Conservation (phyloP, 306 rosid genomes). For the Pyrus betulifolia region DNA sequence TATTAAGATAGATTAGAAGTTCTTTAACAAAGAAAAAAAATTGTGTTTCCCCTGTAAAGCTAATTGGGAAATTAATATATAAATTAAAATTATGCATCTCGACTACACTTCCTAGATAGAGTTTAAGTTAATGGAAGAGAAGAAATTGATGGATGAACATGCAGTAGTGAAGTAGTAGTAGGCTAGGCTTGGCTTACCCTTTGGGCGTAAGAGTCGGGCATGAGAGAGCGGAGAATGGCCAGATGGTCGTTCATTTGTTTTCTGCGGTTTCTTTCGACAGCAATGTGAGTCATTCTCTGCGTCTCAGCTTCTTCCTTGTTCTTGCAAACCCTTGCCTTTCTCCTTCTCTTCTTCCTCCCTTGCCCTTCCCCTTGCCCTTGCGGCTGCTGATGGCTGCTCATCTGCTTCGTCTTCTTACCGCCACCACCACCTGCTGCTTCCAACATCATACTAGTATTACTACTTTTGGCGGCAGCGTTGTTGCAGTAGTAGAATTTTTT, state of each 20-base stretch:
- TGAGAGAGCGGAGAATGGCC: conserved; percentile 72
- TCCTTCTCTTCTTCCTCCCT: conserved; percentile 62
- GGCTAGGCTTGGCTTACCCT: conserved; percentile 39
- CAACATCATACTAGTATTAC: neutral
- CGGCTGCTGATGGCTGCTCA: neutral
- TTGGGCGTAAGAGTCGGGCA: conserved; percentile 83
- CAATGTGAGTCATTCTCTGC: conserved; percentile 92
- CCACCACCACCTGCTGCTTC: neutral
- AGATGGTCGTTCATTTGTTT: conserved; percentile 93
- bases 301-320: conserved; percentile 89
- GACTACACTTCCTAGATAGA: too few relatives aligned
- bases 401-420: neutral
- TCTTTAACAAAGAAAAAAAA: too few relatives aligned
- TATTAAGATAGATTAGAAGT: too few relatives aligned
- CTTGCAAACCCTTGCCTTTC: conserved; percentile 69
- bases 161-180: too few relatives aligned
- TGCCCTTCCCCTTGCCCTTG: conserved; percentile 26
- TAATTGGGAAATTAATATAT: too few relatives aligned
- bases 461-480: neutral
- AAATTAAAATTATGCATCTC: too few relatives aligned
- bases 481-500: neutral
- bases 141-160: too few relatives aligned
- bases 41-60: too few relatives aligned
- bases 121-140: too few relatives aligned
- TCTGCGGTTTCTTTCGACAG: conserved; percentile 83